Evolutionary conservation across 1,284 basidiomycete species (phyloP).

Genomic region (Naganishia liquefaciens): DNA sequence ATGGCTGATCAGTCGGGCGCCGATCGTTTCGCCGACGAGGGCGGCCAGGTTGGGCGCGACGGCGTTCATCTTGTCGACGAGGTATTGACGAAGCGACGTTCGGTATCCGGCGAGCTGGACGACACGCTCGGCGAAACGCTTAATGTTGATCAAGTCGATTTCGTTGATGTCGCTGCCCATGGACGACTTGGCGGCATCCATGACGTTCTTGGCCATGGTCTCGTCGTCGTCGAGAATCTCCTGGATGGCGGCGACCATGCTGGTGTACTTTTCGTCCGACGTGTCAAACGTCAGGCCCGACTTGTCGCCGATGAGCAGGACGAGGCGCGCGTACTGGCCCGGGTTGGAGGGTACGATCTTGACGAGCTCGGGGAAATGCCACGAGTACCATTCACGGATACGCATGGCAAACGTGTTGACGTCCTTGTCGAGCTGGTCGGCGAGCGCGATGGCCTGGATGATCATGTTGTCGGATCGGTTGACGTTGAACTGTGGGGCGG

Average conservation of each 20-base stretch:
- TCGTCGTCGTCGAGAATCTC: slow-evolving; percentile 83
- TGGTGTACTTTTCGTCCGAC: slow-evolving; percentile 66
- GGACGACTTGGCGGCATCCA: slow-evolving; percentile 89
- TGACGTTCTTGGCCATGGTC: slow-evolving; percentile 85
- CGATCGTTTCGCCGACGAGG: slow-evolving; percentile 91
- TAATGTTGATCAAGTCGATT: slow-evolving; percentile 95
- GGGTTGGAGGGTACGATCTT: slow-evolving; percentile 93
- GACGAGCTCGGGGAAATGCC: slow-evolving; percentile 98
- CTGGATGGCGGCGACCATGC: slow-evolving; percentile 77
- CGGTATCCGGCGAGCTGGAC: slow-evolving; percentile 92
- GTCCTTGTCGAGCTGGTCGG: slow-evolving; percentile 99
- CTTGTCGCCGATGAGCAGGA: slow-evolving; percentile 89
- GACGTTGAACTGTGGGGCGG: slow-evolving; percentile 77
- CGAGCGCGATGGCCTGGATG: slow-evolving; percentile 97
- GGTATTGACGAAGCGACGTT: slow-evolving; percentile 83
- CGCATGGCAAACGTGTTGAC: slow-evolving; percentile 99
- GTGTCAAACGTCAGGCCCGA: slow-evolving; percentile 50
- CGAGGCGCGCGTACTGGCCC: slow-evolving; percentile 79
- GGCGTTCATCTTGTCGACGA: slow-evolving; percentile 96
- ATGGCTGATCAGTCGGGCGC: slow-evolving; percentile 92
- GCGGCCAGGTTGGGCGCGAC: slow-evolving; percentile 95
- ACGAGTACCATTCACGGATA: slow-evolving; percentile 99
- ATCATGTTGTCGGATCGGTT: slow-evolving; percentile 99
- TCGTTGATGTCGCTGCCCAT: slow-evolving; percentile 94
- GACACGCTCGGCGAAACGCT: slow-evolving; percentile 86